Conservation (phyloP, 2,329 filamentous ascomycete genomes). For the Alternaria rosae region DNA sequence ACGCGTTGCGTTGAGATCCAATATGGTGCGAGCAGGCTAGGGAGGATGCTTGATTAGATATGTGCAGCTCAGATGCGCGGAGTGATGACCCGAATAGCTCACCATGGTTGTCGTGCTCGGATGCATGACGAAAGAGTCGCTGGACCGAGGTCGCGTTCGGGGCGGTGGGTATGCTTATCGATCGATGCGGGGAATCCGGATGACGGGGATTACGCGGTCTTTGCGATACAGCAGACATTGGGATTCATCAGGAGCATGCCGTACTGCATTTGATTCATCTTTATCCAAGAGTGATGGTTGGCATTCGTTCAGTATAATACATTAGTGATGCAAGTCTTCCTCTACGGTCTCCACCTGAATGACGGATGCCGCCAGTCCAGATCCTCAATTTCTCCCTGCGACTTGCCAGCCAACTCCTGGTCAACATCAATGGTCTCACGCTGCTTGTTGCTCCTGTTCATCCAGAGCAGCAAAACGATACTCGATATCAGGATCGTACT, state of each 20-base stretch:
- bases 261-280: neutral
- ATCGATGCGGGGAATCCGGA: slow-evolving; percentile 17
- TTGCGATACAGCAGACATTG: neutral
- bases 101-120: slow-evolving; percentile 11
- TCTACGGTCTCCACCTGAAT: slow-evolving; percentile 65
- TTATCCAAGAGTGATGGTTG: neutral
- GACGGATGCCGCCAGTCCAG: slow-evolving; percentile 62
- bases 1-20: neutral
- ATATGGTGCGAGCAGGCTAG: neutral
- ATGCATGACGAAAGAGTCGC: slow-evolving; percentile 18
- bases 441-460: slow-evolving; percentile 67
- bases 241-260: neutral
- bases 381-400: slow-evolving; percentile 39
- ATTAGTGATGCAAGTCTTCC: neutral
- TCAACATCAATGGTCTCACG: slow-evolving; percentile 64
- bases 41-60: neutral
- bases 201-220: slow-evolving; percentile 4
- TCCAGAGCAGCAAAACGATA: slow-evolving; percentile 64
- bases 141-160: slow-evolving; percentile 18
- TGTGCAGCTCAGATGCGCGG: neutral
- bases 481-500: slow-evolving; percentile 63
- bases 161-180: neutral
- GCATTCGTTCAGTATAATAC: neutral
- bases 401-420: slow-evolving; percentile 62
- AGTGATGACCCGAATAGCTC: neutral